These are phyloP conservation scores for Solanum dulcamara DNA, from an alignment of 257 asterid species.

Conservation along the genomic window DNA sequence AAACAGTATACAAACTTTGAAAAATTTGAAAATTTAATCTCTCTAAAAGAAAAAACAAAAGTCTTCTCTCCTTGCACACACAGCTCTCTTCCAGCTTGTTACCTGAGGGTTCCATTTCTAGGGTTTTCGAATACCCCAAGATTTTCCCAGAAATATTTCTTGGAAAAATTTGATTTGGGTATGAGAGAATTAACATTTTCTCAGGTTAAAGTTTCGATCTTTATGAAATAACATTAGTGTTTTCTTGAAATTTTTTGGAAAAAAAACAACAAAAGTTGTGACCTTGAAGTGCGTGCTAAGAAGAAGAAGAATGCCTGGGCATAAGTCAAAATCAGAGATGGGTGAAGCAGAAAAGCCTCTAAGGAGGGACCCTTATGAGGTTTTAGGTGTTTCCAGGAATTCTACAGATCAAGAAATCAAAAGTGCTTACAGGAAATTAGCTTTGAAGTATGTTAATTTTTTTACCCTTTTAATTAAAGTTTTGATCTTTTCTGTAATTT, in stretches of 20 bases:
- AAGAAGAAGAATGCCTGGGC: conserved; percentile 50
- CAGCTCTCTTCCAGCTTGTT: conserved; percentile 18
- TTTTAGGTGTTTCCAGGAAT: conserved; percentile 67
- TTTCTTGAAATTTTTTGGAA: neutral
- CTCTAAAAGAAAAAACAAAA: neutral
- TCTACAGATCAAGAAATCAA: conserved; percentile 95
- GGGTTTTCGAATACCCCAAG: conserved; percentile 10
- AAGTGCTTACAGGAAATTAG: conserved; percentile 78
- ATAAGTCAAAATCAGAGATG: conserved; percentile 62
- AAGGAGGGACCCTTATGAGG: conserved; percentile 93
- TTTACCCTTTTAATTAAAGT: neutral
- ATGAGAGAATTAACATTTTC: neutral
- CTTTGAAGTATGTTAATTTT: conserved; percentile 52
- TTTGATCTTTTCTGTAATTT: neutral
- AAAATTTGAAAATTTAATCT: conserved; percentile 12
- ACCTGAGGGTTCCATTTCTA: conserved; percentile 1
- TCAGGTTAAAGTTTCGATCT: neutral
- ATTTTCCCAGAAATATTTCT: neutral
- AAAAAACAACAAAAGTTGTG: neutral
- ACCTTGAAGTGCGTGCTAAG: neutral
- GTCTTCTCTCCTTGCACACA: neutral
- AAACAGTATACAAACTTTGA: neutral
- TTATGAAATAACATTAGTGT: neutral
- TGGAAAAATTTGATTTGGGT: neutral
- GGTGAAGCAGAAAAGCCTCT: conserved; percentile 49